Base-by-base conservation (phyloP, 2,329 filamentous ascomycete species). In the Pseudogymnoascus sp. region DNA sequence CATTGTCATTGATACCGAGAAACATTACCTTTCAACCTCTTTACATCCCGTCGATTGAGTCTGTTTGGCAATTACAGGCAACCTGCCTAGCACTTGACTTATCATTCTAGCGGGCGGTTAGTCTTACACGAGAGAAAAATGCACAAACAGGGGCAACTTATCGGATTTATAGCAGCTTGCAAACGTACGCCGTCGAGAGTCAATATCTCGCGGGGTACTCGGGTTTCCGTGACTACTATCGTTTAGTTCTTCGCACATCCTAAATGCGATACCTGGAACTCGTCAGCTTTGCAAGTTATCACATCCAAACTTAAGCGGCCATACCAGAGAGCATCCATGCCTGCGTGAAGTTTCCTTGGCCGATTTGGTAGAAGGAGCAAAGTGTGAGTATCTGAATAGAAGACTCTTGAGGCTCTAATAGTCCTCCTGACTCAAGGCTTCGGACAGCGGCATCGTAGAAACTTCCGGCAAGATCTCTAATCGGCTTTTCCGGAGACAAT, bases 161-260 rank as follows among this genome's bases (percentile, higher is more conserved):
- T 65, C 64, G 64, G 64, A 65, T 64, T 50, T 53, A 59, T 61
- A 65, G 40, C 61, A 65, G 63, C 63, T 64, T 35, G 19, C 29
- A 61, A 50, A 59, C 63, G 44, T 64, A 65, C 63, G 63, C 61
- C 64, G 35, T 37, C 63, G 63, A 62, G 29, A 26, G 8, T 61
- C 40, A 19, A 61, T 61, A 37, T 61, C 47, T 62, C 37, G 64
- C 47, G 61, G 38, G 40, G 63, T 65, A 65, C 44, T 31, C 37
- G 44, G 38, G 38, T 29, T 42, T 24, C 37, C 24, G 38, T 53
- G 37, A 4, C 53, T 56, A 59, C 31, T 60, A 40, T 29, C 33
- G 44, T 24, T 38, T 50, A 68, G 59, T 50, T 67, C 64, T 37
- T 68, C 63, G 35, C 64, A 64, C 66, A 68, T 68, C 21, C 67